Conservation (phyloP, 2,329 filamentous ascomycete species). For the Thermomyces lanuginosus region DNA sequence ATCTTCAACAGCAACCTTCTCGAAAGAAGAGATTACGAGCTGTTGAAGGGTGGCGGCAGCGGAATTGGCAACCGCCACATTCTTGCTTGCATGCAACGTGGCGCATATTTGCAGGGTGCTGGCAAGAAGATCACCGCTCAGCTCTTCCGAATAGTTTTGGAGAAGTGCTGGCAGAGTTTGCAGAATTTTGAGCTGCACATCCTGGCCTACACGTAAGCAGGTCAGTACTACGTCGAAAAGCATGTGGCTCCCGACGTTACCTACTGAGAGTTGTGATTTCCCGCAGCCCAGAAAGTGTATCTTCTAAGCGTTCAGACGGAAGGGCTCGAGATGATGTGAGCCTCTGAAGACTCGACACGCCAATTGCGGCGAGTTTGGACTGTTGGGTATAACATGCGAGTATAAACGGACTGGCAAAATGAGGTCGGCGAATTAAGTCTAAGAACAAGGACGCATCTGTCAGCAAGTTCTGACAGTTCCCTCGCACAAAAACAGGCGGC, state of each 20-base stretch:
- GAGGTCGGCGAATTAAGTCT: conserved; percentile 69
- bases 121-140: conserved; percentile 66
- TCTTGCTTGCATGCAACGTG: conserved; percentile 77
- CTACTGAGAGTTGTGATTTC: conserved; percentile 59
- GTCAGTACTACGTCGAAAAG: conserved; percentile 10
- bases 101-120: conserved; percentile 82
- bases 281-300: conserved; percentile 74
- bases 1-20: conserved; percentile 74
- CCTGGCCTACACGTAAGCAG: conserved; percentile 43
- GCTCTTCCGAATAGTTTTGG: conserved; percentile 72
- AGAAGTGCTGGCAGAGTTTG: conserved; percentile 79
- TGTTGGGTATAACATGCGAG: conserved; percentile 84
- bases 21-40: conserved; percentile 79
- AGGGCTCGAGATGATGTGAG: conserved; percentile 70
- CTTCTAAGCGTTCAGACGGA: conserved; percentile 60
- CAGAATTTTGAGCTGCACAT: conserved; percentile 89
- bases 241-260: conserved; percentile 12
- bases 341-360: conserved; percentile 74
- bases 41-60: conserved; percentile 94
- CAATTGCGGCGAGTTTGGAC: conserved; percentile 74
- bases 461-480: conserved; percentile 3
- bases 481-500: conserved; percentile 2
- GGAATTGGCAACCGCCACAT: conserved; percentile 84
- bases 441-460: no score
- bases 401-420: conserved; percentile 86